Base-by-base conservation (phyloP, 495 filamentous ascomycete genomes). In the Clohesyomyces aquaticus region DNA sequence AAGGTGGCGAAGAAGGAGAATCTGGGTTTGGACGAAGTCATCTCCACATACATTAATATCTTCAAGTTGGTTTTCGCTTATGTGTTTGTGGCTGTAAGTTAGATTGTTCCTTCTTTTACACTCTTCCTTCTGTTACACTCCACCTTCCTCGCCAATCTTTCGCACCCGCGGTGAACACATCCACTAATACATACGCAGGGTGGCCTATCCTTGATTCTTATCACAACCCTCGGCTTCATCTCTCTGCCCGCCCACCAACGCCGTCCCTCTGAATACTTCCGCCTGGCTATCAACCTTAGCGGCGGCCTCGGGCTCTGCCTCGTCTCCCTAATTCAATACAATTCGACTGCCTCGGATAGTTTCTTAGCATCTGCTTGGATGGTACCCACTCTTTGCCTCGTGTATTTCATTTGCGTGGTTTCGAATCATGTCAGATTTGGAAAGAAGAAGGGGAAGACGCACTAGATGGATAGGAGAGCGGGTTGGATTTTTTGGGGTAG, bases 121-220 rank as follows among this genome's bases (percentile, higher is more conserved):
- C 14, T n/a, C 47, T 6, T 26, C 10, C 28, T 38, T 28, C 42
- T 10, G 9, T 28, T 53, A 38, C 48, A 8, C 26, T 19, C 4
- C 35, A 1, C 25, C 14, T 28, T 42, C 35, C 21, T 18, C 49
- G 4, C 10, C 27, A 48, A 26, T 27, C 2, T 19, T 49, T 35
- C 22, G 1, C 4, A 18, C n/a, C n/a, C n/a, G n/a, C n/a, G n/a
- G n/a, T n/a, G n/a, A n/a, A n/a, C n/a, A n/a, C n/a, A 53, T 22
- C 23, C 2, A 56, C 65, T 63, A 38, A 57, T 41, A 23, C 25
- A 1, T 18, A n/a, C 41, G 27, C 8, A 66, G n/a, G 77, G 77
- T 22, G 80, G 80, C 11, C 27, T 76, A 25, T 73, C 76, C 2
- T 63, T 83, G 3, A 72, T 80, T 19, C 46, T 80, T 4, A 71